phyloP scores from a whole-genome alignment of 352 stramenopile genomes.

The Phytophthora colocasiae region DNA sequence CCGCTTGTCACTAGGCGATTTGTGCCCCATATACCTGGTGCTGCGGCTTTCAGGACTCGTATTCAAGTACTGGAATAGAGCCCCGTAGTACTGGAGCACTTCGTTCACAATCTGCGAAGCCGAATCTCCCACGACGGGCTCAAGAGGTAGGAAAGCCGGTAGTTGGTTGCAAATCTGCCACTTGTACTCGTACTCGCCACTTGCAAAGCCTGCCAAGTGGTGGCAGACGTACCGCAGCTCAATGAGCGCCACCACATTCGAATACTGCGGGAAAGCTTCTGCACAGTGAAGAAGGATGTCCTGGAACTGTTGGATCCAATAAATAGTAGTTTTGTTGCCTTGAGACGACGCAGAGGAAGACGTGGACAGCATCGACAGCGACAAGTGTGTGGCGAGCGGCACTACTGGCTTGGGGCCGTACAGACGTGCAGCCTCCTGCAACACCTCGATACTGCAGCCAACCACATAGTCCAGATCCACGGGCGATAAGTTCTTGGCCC shows the following conservation, averaged over 20 bases:
- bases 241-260: slow-evolving; percentile 70
- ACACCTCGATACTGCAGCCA: slow-evolving; percentile 69
- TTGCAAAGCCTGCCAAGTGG: slow-evolving; percentile 73
- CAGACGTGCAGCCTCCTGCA: slow-evolving; percentile 77
- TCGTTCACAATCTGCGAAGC: slow-evolving; percentile 77
- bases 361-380: slow-evolving; percentile 45
- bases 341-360: slow-evolving; percentile 50
- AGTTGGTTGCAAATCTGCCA: slow-evolving; percentile 84
- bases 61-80: slow-evolving; percentile 69
- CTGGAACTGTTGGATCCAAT: slow-evolving; percentile 87
- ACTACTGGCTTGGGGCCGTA: slow-evolving; percentile 63
- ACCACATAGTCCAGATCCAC: slow-evolving; percentile 65
- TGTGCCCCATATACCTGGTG: slow-evolving; percentile 43
- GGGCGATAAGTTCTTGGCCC: slow-evolving; percentile 46
- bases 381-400: slow-evolving; percentile 42
- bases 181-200: slow-evolving; percentile 62
- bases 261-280: slow-evolving; percentile 74
- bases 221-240: slow-evolving; percentile 87
- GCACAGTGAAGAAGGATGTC: slow-evolving; percentile 69
- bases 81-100: slow-evolving; percentile 79
- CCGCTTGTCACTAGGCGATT: slow-evolving; percentile 18
- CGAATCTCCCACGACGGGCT: slow-evolving; percentile 62
- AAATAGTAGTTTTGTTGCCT: slow-evolving; percentile 63
- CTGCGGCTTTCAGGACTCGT: slow-evolving; percentile 58
- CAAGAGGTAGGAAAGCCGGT: slow-evolving; percentile 46